Conservation (phyloP, 2,329 filamentous ascomycete species). For the Aspergillus brasiliensis region DNA sequence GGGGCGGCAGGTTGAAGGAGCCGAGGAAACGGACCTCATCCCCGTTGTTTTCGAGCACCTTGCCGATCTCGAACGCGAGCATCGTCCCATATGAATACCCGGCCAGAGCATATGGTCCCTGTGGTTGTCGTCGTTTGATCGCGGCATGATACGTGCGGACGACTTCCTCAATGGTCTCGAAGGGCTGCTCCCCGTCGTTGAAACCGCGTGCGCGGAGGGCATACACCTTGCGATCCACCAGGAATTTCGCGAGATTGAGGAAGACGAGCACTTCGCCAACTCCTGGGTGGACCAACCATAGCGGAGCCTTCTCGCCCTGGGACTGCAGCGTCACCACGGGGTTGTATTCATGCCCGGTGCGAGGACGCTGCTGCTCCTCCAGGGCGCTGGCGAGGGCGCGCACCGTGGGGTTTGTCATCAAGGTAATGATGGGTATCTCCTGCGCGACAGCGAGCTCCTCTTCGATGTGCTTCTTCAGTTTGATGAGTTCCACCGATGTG, state of each 20-base stretch:
- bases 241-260: conserved; percentile 29
- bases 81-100: conserved; percentile 57
- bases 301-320: conserved; percentile 29
- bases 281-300: conserved; percentile 43
- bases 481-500: conserved; percentile 45
- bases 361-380: conserved; percentile 9
- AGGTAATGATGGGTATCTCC: conserved; percentile 41
- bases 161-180: conserved; percentile 43
- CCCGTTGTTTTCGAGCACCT: conserved; percentile 44
- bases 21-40: conserved; percentile 49
- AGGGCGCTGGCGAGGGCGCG: conserved; percentile 34
- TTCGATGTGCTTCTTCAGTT: conserved; percentile 41
- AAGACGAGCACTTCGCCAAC: conserved; percentile 45
- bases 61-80: conserved; percentile 55
- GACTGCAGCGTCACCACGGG: conserved; percentile 34
- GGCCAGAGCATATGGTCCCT: conserved; percentile 55
- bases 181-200: conserved; percentile 36
- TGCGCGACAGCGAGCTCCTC: conserved; percentile 23
- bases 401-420: conserved; percentile 33
- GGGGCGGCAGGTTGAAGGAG: conserved; percentile 53
- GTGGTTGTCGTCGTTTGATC: conserved; percentile 49
- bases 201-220: conserved; percentile 20
- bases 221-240: conserved; percentile 20
- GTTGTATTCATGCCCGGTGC: conserved; percentile 29
- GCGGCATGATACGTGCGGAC: conserved; percentile 44